phyloP scores from a whole-genome alignment of 257 asterid species.

The Rehmannia glutinosa region DNA sequence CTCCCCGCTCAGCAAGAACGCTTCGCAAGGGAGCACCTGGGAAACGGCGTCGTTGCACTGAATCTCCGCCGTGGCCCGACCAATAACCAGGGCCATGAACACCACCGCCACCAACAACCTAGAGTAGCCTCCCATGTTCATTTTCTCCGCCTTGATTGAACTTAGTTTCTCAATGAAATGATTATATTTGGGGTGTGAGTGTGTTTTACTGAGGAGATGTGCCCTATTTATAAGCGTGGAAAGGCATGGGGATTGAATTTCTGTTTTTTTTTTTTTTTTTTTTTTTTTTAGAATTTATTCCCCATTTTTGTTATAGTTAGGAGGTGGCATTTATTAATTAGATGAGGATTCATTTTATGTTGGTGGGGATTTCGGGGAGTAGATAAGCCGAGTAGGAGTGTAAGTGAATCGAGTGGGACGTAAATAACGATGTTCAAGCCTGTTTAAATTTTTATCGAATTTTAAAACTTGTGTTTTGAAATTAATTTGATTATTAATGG shows the following conservation, averaged over 20 bases:
- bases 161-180: too few relatives aligned
- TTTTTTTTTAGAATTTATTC: too few relatives aligned
- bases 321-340: neutral
- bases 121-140: neutral
- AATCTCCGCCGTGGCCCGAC: constrained; percentile 14
- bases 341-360: neutral
- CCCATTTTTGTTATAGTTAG: neutral
- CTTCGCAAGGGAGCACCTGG: constrained; percentile 32
- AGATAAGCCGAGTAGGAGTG: too few relatives aligned
- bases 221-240: neutral
- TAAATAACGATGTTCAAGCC: too few relatives aligned
- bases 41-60: constrained; percentile 27
- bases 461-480: too few relatives aligned
- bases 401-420: too few relatives aligned
- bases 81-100: neutral
- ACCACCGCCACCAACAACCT: neutral
- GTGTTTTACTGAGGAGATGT: neutral
- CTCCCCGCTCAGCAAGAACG: constrained; percentile 29
- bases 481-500: too few relatives aligned
- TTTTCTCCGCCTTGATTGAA: neutral
- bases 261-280: neutral
- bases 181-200: neutral
- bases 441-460: too few relatives aligned
- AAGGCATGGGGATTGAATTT: neutral
- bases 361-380: neutral